These are phyloP conservation scores for Arthromyces matolae DNA, from an alignment of 768 basidiomycete genomes.

Conservation along the genomic window DNA sequence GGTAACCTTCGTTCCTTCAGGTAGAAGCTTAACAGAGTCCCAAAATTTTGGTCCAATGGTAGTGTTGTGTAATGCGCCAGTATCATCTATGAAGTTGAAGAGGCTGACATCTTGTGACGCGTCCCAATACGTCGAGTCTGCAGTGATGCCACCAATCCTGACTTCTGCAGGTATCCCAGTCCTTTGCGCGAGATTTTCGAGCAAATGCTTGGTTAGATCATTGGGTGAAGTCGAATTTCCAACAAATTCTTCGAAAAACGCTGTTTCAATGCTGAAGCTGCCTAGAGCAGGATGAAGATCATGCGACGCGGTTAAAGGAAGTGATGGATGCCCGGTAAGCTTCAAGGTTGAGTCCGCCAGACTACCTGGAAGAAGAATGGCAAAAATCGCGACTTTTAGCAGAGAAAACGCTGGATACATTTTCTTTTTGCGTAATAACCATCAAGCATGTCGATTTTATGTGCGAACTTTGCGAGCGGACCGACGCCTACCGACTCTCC, in stretches of 20 bases:
- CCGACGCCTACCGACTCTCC: background rate
- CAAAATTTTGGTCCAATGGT: slow-evolving; percentile 50
- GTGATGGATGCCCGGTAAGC: slow-evolving; percentile 36
- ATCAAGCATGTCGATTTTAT: background rate
- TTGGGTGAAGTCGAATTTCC: slow-evolving; percentile 45
- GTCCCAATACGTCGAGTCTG: slow-evolving; percentile 50
- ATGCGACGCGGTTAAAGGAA: slow-evolving; percentile 43
- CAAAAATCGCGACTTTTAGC: background rate
- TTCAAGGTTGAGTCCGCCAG: slow-evolving; percentile 21
- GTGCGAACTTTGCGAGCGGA: background rate
- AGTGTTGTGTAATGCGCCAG: slow-evolving; percentile 43
- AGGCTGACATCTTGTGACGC: slow-evolving; percentile 34
- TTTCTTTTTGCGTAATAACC: background rate
- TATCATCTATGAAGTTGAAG: slow-evolving; percentile 42
- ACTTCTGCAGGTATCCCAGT: slow-evolving; percentile 44
- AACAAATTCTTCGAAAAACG: slow-evolving; percentile 48
- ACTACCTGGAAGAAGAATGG: slow-evolving; percentile 2
- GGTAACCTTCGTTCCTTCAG: slow-evolving; percentile 43
- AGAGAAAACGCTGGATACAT: slow-evolving; percentile 1
- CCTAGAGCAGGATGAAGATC: slow-evolving; percentile 41
- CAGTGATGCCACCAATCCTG: slow-evolving; percentile 52
- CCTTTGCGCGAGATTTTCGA: slow-evolving; percentile 42
- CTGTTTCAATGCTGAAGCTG: slow-evolving; percentile 54
- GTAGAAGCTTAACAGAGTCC: slow-evolving; percentile 42
- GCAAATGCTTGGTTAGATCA: slow-evolving; percentile 37